These are phyloP conservation scores for Phlyctochytrium planicorne DNA, from an alignment of 192 early-diverging fungal species.

Conservation along the genomic window DNA sequence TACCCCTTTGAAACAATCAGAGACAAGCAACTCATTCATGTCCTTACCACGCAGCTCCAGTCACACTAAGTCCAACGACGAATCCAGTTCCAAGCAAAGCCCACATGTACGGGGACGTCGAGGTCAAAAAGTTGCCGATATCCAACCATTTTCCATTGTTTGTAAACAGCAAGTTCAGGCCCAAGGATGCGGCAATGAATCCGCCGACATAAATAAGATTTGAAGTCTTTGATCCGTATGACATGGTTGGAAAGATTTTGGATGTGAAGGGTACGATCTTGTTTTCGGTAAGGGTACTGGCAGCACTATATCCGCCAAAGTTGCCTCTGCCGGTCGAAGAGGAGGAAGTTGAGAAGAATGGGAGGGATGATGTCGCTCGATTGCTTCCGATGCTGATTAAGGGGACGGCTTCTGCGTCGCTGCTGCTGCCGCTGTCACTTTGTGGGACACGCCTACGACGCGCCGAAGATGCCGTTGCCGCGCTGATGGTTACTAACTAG, in stretches of 20 bases:
- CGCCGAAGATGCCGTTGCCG: background rate
- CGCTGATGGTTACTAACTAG: background rate
- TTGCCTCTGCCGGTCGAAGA: too few relatives aligned
- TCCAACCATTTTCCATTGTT: constrained; percentile 87
- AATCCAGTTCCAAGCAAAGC: constrained; percentile 78
- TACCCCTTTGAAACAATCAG: constrained; percentile 69
- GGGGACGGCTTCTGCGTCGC: background rate
- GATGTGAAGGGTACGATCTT: background rate
- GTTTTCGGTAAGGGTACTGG: too few relatives aligned
- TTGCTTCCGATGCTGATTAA: background rate
- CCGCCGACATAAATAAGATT: constrained; percentile 29
- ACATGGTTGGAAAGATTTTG: constrained; percentile 13
- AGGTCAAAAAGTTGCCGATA: constrained; percentile 75
- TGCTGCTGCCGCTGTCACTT: background rate
- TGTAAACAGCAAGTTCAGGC: constrained; percentile 83
- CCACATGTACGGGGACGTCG: constrained; percentile 87
- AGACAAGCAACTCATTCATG: background rate
- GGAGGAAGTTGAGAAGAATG: too few relatives aligned
- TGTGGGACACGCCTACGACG: background rate
- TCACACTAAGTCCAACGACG: constrained; percentile 85
- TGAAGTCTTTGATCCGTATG: constrained; percentile 40
- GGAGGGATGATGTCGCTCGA: too few relatives aligned
- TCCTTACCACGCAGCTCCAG: constrained; percentile 87
- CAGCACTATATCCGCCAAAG: too few relatives aligned
- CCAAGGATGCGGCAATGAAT: constrained; percentile 48